Conservation (phyloP, 495 filamentous ascomycete species). For the Parachaetomium inaequale region DNA sequence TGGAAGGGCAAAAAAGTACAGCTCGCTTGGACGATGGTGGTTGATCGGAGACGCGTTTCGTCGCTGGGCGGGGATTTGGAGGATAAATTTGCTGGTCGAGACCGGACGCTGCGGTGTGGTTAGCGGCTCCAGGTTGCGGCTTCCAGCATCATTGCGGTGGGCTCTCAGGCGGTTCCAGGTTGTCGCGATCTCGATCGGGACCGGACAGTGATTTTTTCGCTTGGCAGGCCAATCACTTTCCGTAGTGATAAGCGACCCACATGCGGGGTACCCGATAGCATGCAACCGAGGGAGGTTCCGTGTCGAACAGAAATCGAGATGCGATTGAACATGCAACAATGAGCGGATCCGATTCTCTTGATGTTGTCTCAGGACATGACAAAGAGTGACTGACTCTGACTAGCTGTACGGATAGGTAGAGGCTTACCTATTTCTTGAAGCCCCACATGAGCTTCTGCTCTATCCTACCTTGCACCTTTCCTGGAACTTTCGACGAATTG, state of each 20-base stretch:
- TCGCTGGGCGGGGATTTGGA: neutral
- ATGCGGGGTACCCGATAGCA: slow-evolving; percentile 16
- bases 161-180: no score
- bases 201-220: slow-evolving; percentile 26
- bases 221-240: slow-evolving; percentile 23
- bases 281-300: neutral
- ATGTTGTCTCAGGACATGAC: neutral
- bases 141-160: slow-evolving; percentile 9
- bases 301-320: neutral
- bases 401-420: no score
- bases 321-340: neutral
- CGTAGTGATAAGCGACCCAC: slow-evolving; percentile 17
- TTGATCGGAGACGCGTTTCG: neutral
- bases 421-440: neutral
- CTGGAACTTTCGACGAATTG: neutral
- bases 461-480: neutral
- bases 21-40: neutral
- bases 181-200: slow-evolving; percentile 22
- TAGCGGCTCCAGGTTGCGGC: slow-evolving; percentile 6
- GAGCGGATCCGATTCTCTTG: neutral
- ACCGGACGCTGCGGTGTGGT: neutral
- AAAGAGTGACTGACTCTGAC: no score
- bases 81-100: neutral
- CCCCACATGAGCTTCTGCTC: neutral
- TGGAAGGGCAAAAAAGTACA: neutral